Evolutionary conservation across 2,329 filamentous ascomycete species (phyloP).

Genomic region (Cordyceps farinosa): DNA sequence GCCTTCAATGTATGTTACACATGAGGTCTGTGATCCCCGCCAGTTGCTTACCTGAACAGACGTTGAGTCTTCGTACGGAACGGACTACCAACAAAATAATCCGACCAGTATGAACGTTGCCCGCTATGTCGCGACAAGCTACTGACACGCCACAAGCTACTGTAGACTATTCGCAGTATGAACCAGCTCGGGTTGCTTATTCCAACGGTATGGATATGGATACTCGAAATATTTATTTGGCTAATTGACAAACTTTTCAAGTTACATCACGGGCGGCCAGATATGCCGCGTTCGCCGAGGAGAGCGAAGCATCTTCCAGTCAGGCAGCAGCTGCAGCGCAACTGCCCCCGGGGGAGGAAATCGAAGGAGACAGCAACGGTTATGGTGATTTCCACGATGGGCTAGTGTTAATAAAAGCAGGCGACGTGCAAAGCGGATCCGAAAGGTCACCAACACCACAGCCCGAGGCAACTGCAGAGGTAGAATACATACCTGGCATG

Average conservation of each 20-base stretch:
- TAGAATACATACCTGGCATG: slow-evolving; percentile 5
- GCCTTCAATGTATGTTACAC: slow-evolving; percentile 9
- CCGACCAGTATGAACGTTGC: neutral
- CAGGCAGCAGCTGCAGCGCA: neutral
- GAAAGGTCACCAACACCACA: slow-evolving; percentile 12
- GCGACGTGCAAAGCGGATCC: slow-evolving; percentile 3
- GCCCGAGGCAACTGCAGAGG: slow-evolving; percentile 2
- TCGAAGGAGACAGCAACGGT: neutral
- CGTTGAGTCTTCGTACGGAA: neutral
- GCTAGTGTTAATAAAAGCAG: neutral
- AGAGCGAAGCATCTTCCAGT: slow-evolving; percentile 6
- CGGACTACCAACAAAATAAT: neutral
- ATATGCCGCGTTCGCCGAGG: neutral
- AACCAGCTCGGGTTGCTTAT: neutral
- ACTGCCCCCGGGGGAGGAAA: neutral
- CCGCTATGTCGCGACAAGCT: neutral
- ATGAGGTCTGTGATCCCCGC: neutral
- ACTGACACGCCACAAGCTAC: neutral
- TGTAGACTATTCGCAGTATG: slow-evolving; percentile 9
- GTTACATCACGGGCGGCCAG: neutral
- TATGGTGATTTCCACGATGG: neutral
- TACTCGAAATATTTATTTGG: too few species aligned
- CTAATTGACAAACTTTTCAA: neutral
- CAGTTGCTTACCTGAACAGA: neutral
- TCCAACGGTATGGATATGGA: neutral